Base-by-base conservation (phyloP, 331 rosid species). In the Cucumis variabilis region DNA sequence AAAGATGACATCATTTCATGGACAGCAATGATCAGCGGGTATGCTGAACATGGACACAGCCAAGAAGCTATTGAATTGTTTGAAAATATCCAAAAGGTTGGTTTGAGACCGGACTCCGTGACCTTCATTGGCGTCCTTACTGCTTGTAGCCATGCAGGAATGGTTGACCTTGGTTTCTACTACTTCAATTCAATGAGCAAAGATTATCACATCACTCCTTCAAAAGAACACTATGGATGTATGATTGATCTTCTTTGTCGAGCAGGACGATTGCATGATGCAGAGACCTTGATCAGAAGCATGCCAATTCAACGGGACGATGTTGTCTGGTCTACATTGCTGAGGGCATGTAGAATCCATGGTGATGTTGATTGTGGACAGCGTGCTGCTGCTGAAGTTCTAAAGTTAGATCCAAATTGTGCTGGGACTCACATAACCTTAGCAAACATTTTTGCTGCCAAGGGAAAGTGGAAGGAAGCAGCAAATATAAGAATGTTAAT, bases 201-300 rank as follows among this genome's bases (percentile, higher is more conserved):
- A 67, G 84, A 92, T 58, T 91, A 91, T 85, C 62, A 5, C 63
- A 92, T 93, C 84, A 87, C 63, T 91, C 96, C 94, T 88, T 92
- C 94, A 51, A 95, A 90, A 88, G 96, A 95, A 87, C 98, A 95
- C 88, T 93, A 94, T 24, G 96, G 98, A 82, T 95, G 96, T 89
- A 91, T 93, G 90, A 90, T 92, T 66, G 98, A 95, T 90, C 94
- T 95, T 89, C 92, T 94, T 44, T 95, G 98, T 87, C 95, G 98
- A 86, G 95, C 93, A 89, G 96, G 98, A 81, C 90, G 85, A 60
- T 91, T 93, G 85, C 88, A 83, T 74, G 95, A 93, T 72, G 96
- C 94, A 86, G 96, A 92, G 89, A 28, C n/a, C 55, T 89, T 95
- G 92, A 92, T 94, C 84, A 92, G 63, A 90, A 84, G 74, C 83